Conservation (phyloP, 2,329 filamentous ascomycete genomes). For the Alternaria conjuncta region DNA sequence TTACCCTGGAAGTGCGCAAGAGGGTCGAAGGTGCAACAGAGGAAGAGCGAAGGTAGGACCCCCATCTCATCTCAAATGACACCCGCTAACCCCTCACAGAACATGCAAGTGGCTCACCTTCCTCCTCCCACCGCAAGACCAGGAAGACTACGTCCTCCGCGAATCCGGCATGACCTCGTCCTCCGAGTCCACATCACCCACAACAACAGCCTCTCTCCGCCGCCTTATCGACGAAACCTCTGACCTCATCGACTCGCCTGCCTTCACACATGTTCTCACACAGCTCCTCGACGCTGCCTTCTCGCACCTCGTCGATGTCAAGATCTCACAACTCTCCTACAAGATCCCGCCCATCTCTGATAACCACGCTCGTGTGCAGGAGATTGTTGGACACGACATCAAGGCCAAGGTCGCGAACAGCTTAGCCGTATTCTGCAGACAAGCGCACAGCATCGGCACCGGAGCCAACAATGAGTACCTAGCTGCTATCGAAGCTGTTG, state of each 20-base stretch:
- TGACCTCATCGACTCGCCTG: slow-evolving; percentile 91
- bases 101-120: slow-evolving; percentile 78
- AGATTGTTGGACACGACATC: slow-evolving; percentile 58
- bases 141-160: slow-evolving; percentile 82
- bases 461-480: slow-evolving; percentile 57
- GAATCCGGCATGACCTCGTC: slow-evolving; percentile 77
- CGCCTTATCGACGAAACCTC: slow-evolving; percentile 93
- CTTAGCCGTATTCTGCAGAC: slow-evolving; percentile 85
- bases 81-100: slow-evolving; percentile 39
- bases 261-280: slow-evolving; percentile 85
- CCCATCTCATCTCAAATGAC: background rate
- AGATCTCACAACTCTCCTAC: slow-evolving; percentile 80
- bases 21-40: slow-evolving; percentile 79
- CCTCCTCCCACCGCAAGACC: slow-evolving; percentile 77
- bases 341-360: slow-evolving; percentile 62
- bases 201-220: slow-evolving; percentile 67
- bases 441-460: slow-evolving; percentile 88
- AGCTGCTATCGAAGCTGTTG: slow-evolving; percentile 75
- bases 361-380: slow-evolving; percentile 54
- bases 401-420: slow-evolving; percentile 84
- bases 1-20: slow-evolving; percentile 83
- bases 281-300: slow-evolving; percentile 88
- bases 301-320: slow-evolving; percentile 80
- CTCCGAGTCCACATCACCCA: slow-evolving; percentile 45
- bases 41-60: slow-evolving; percentile 62